A percentile compares a stretch with the other conserved stretches of the same genome.
Evolutionary conservation across 2,329 filamentous ascomycete species (phyloP).

Genomic region (Ascochyta koolunga): DNA sequence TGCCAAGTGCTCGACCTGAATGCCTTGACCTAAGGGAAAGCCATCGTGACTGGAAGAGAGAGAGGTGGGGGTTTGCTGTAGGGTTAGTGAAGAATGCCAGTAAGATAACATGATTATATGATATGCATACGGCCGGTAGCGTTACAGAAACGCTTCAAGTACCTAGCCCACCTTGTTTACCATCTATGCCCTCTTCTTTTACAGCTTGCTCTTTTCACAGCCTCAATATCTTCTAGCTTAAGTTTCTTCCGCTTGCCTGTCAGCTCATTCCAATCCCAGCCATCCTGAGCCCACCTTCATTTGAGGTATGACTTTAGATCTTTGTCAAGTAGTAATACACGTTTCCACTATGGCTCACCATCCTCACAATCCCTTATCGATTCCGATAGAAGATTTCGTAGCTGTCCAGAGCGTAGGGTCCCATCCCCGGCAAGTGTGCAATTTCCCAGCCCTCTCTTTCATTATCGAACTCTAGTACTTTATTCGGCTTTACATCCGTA

Average conservation of each 20-base stretch:
- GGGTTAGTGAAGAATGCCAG: neutral
- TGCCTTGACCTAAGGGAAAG: too few relatives aligned
- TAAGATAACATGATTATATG: neutral
- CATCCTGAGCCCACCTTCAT: slow-evolving; percentile 81
- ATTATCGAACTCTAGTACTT: slow-evolving; percentile 42
- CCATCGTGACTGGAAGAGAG: too few relatives aligned
- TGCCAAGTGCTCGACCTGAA: too few relatives aligned
- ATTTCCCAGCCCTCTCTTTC: slow-evolving; percentile 74
- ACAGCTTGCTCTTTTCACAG: neutral
- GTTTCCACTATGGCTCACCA: slow-evolving; percentile 90
- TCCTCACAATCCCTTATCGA: slow-evolving; percentile 64
- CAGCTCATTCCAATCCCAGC: slow-evolving; percentile 13
- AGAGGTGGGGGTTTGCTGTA: too few relatives aligned
- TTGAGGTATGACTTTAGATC: slow-evolving; percentile 84
- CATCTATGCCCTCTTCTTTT: neutral
- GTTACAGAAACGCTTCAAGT: neutral
- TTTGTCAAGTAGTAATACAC: slow-evolving; percentile 82
- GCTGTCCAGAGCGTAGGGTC: slow-evolving; percentile 80
- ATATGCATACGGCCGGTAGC: neutral
- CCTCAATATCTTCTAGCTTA: neutral
- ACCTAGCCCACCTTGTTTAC: neutral
- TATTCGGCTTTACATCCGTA: slow-evolving; percentile 53
- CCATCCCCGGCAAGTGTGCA: slow-evolving; percentile 77
- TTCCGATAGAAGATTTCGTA: slow-evolving; percentile 96
- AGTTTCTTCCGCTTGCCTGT: slow-evolving; percentile 7